Conservation (phyloP, 257 asterid species). For the Asclepias syriaca region DNA sequence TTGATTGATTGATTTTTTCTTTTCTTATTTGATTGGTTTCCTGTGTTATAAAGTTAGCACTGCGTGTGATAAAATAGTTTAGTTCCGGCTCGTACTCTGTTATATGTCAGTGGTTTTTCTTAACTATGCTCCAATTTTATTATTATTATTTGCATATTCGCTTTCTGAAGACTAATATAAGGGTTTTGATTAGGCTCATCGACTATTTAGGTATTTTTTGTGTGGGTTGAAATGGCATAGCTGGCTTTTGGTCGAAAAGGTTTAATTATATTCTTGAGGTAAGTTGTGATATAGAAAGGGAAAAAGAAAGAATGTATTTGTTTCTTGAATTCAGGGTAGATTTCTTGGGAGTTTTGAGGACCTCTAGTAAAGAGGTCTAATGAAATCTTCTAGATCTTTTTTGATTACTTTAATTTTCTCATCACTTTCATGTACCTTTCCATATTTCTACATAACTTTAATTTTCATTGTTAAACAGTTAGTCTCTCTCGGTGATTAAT, state of each 20-base stretch:
- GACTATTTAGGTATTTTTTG: background rate
- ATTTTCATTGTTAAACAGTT: no score
- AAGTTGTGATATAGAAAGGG: no score
- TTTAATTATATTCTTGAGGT: no score
- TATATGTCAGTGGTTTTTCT: background rate
- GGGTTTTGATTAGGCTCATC: background rate
- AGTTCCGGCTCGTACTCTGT: background rate
- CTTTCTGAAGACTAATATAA: no score
- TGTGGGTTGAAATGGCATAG: no score
- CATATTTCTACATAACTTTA: no score
- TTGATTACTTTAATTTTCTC: background rate
- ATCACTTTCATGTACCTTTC: no score
- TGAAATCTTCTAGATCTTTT: background rate
- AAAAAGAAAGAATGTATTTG: background rate
- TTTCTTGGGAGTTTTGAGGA: background rate
- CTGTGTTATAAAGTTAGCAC: background rate
- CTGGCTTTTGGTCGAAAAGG: no score
- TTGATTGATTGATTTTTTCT: background rate
- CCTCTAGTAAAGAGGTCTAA: no score
- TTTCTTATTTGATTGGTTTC: no score
- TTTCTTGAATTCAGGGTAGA: background rate
- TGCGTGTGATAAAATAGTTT: background rate
- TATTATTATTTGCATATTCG: no score
- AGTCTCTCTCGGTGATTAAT: background rate
- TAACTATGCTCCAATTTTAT: background rate